Conservation (phyloP, 371 early-diverging fungal species). For the Paraphysoderma sedebokerense region DNA sequence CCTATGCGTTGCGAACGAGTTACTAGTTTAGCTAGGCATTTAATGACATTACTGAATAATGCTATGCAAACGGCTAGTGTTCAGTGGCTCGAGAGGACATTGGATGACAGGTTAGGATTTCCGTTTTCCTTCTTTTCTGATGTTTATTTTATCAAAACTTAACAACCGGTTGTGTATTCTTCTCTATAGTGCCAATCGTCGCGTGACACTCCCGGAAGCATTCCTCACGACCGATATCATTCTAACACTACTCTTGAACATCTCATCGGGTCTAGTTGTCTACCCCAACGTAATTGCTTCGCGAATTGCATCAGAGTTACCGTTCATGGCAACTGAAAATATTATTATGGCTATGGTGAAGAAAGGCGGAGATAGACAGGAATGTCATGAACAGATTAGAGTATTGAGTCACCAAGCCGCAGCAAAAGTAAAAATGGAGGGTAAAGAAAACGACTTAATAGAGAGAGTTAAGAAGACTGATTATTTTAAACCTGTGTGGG, state of each 20-base stretch:
- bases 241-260: slow-evolving; percentile 81
- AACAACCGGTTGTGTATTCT: neutral
- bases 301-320: slow-evolving; percentile 83
- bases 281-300: slow-evolving; percentile 88
- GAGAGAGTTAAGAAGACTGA: slow-evolving; percentile 60
- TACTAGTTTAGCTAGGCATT: slow-evolving; percentile 87
- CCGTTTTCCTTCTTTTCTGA: neutral
- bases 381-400: slow-evolving; percentile 90
- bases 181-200: slow-evolving; percentile 65
- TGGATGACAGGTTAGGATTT: slow-evolving; percentile 55
- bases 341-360: slow-evolving; percentile 97
- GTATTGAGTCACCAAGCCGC: slow-evolving; percentile 90
- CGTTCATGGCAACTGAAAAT: slow-evolving; percentile 98
- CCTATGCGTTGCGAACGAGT: slow-evolving; percentile 97
- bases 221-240: slow-evolving; percentile 94
- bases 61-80: slow-evolving; percentile 75
- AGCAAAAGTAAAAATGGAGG: slow-evolving; percentile 74
- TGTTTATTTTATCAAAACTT: neutral
- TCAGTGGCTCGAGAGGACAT: slow-evolving; percentile 94
- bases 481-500: slow-evolving; percentile 79
- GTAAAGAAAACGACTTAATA: slow-evolving; percentile 87
- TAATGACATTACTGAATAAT: slow-evolving; percentile 80
- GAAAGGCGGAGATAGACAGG: slow-evolving; percentile 91
- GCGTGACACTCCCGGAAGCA: slow-evolving; percentile 90
- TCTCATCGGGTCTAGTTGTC: slow-evolving; percentile 88